phyloP scores from a whole-genome alignment of 768 basidiomycete species.

The Hericium coralloides region DNA sequence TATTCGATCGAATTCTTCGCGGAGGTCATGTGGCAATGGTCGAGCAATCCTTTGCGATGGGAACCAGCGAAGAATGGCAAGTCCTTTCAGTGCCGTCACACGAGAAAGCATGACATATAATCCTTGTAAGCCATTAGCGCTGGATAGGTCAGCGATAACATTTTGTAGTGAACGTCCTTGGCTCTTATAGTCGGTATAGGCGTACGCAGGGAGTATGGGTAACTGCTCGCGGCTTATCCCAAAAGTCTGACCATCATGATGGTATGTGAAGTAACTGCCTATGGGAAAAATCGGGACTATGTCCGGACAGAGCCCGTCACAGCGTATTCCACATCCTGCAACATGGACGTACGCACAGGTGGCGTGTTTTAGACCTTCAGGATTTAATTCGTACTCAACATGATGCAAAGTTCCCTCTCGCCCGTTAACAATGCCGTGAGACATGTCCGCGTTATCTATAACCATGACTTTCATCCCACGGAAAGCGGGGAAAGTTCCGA shows the following conservation, averaged over 20 bases:
- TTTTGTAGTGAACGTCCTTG: not conserved
- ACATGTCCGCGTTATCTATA: too few species aligned
- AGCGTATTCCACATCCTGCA: not conserved
- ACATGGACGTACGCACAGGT: too few species aligned
- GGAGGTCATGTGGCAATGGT: not conserved
- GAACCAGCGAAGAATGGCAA: not conserved
- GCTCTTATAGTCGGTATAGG: not conserved
- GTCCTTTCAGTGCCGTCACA: not conserved
- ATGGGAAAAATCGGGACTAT: not conserved
- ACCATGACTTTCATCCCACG: too few species aligned
- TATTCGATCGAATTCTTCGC: not conserved
- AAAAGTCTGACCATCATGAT: too few species aligned
- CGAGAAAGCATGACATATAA: conserved; percentile 1
- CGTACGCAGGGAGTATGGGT: not conserved
- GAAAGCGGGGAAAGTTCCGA: too few species aligned
- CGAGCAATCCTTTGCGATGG: not conserved
- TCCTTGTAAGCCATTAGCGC: not conserved
- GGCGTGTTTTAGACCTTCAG: too few species aligned
- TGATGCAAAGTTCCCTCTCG: too few species aligned
- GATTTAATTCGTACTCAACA: too few species aligned
- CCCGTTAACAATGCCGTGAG: too few species aligned
- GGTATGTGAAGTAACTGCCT: not conserved
- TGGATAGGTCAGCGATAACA: not conserved
- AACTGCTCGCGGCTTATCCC: not conserved
- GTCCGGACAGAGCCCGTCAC: not conserved